phyloP scores from a whole-genome alignment of 2,329 filamentous ascomycete species.

The Aspergillus quadricinctus region DNA sequence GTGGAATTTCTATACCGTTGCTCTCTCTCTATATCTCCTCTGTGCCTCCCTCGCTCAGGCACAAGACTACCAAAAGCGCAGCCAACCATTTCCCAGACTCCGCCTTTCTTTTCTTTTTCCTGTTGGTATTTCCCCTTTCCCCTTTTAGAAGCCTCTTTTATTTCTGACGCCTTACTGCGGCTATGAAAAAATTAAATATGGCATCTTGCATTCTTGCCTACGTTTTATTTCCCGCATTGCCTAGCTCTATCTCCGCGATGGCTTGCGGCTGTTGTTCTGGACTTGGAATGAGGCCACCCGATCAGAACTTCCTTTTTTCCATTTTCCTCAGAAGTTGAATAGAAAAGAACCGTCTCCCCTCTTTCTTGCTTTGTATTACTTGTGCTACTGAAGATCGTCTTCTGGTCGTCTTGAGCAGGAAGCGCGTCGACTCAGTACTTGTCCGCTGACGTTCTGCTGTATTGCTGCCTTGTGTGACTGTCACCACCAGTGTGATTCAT shows the following conservation, averaged over 20 bases:
- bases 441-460: not conserved
- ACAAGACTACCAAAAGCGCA: not conserved
- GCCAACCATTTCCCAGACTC: not conserved
- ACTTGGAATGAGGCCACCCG: conserved; percentile 3
- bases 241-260: conserved; percentile 4
- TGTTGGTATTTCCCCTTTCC: not conserved
- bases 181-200: not conserved
- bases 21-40: not conserved
- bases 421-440: not conserved
- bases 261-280: conserved; percentile 5
- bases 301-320: not conserved
- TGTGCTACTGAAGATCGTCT: conserved; percentile 6
- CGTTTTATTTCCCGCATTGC: conserved; percentile 8
- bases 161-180: not conserved
- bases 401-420: not conserved
- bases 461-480: not conserved
- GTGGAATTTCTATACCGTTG: not conserved
- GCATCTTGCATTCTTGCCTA: not conserved
- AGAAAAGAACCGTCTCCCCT: conserved; percentile 1
- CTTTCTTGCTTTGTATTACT: conserved; percentile 8
- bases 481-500: not conserved
- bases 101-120: not conserved
- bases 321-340: not conserved
- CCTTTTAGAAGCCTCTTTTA: not conserved
- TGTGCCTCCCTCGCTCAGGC: not conserved